These are phyloP conservation scores for Phytophthora ohioensis DNA, from an alignment of 352 stramenopile genomes.

Conservation along the genomic window DNA sequence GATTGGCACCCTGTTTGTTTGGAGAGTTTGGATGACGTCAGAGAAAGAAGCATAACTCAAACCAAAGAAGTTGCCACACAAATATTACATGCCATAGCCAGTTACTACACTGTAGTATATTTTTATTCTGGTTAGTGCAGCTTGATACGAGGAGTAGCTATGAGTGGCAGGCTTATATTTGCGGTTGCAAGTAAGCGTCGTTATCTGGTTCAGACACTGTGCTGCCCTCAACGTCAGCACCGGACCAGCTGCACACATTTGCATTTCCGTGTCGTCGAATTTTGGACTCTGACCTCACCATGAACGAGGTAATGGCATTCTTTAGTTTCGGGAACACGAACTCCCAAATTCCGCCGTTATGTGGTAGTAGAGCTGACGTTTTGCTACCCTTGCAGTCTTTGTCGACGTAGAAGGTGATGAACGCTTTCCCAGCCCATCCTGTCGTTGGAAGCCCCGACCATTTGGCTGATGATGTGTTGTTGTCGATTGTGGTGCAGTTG, in stretches of 20 bases:
- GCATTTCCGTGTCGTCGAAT: neutral
- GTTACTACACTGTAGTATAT: neutral
- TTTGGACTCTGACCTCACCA: constrained; percentile 18
- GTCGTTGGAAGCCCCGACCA: constrained; percentile 29
- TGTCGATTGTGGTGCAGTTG: constrained; percentile 32
- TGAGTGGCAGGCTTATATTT: no score
- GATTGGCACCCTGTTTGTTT: neutral
- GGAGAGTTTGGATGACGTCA: constrained; percentile 1
- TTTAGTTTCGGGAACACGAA: constrained; percentile 19
- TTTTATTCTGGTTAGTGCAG: neutral
- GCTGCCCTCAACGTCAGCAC: neutral
- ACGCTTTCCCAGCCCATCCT: constrained; percentile 16
- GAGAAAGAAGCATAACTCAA: neutral
- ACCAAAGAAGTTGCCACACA: neutral
- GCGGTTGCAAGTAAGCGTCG: neutral
- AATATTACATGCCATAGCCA: neutral
- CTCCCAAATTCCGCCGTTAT: constrained; percentile 18
- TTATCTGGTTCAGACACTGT: constrained; percentile 21
- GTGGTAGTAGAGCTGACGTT: constrained; percentile 3
- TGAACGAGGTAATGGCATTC: constrained; percentile 19
- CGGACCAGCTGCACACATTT: constrained; percentile 28
- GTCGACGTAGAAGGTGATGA: constrained; percentile 36
- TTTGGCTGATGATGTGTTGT: constrained; percentile 19
- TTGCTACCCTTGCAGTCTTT: constrained; percentile 16
- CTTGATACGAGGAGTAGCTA: neutral